Conservation (phyloP, 768 basidiomycete species). For the Floccularia luteovirens region DNA sequence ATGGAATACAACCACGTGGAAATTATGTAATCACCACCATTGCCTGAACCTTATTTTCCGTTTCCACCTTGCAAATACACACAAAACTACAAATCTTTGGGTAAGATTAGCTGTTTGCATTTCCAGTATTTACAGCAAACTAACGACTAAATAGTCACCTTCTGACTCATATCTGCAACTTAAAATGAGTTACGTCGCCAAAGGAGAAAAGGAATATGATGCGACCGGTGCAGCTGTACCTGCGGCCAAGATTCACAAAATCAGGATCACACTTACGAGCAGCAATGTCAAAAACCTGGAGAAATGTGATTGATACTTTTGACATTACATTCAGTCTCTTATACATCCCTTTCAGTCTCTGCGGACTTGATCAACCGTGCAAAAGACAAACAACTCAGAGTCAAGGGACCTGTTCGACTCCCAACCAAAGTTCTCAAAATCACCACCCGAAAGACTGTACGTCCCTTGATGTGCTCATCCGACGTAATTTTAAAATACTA, state of each 20-base stretch:
- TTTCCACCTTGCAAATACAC: constrained; percentile 18
- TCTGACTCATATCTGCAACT: constrained; percentile 53
- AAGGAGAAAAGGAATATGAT: constrained; percentile 97
- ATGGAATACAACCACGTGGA: constrained; percentile 18
- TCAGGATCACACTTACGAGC: constrained; percentile 97
- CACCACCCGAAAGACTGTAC: constrained; percentile 96
- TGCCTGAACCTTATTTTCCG: constrained; percentile 30
- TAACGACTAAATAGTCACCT: constrained; percentile 51
- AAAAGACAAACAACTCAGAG: constrained; percentile 98
- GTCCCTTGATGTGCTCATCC: constrained; percentile 21
- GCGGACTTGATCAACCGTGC: constrained; percentile 95
- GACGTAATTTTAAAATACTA: neutral
- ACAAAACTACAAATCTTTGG: constrained; percentile 39
- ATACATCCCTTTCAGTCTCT: constrained; percentile 66
- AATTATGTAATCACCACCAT: constrained; percentile 19
- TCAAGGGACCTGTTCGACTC: constrained; percentile 97
- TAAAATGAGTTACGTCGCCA: constrained; percentile 97
- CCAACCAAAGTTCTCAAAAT: constrained; percentile 99
- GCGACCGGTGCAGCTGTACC: constrained; percentile 82
- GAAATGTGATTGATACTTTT: constrained; percentile 59
- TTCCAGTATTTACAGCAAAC: neutral
- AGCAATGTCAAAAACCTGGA: constrained; percentile 98
- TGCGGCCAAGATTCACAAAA: constrained; percentile 95
- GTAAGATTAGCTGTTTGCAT: constrained; percentile 18
- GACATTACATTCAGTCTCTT: neutral